These are phyloP conservation scores for Chaetomidium leptoderma DNA, from an alignment of 495 filamentous ascomycete species.

Conservation along the genomic window DNA sequence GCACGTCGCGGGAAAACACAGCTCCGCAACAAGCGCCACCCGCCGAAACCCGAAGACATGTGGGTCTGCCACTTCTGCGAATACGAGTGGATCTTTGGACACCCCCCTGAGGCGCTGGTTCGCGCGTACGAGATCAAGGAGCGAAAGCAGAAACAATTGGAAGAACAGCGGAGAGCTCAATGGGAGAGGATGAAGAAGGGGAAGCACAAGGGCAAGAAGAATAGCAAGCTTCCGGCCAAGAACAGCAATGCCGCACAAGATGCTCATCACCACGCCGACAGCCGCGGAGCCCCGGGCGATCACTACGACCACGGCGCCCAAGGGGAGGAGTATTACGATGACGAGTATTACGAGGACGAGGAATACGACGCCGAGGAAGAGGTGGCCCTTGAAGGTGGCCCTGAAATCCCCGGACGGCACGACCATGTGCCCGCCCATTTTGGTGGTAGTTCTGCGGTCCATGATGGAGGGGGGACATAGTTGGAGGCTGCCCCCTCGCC, in stretches of 20 bases:
- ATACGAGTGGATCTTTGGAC: constrained; percentile 81
- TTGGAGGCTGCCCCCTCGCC: background rate
- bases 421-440: constrained; percentile 11
- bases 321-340: constrained; percentile 36
- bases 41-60: constrained; percentile 66
- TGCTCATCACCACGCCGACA: constrained; percentile 22
- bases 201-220: constrained; percentile 71
- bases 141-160: constrained; percentile 70
- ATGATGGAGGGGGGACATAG: constrained; percentile 23
- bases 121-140: constrained; percentile 94
- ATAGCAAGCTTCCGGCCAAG: constrained; percentile 60
- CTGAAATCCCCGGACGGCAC: constrained; percentile 27
- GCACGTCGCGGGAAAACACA: constrained; percentile 40
- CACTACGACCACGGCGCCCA: constrained; percentile 32
- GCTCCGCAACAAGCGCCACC: constrained; percentile 68
- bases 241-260: constrained; percentile 41
- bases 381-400: constrained; percentile 20
- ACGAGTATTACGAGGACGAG: constrained; percentile 38
- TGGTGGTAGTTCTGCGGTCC: constrained; percentile 4
- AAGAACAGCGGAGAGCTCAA: constrained; percentile 77
- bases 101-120: constrained; percentile 76
- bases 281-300: constrained; percentile 22
- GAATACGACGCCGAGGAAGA: constrained; percentile 35
- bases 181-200: constrained; percentile 96
- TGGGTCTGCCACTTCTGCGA: constrained; percentile 97